Percentiles rank a stretch among this genome's conserved stretches.
Conservation (phyloP, 225 moss, liverwort and hornwort species). For the Antitrichia curtipendula region DNA sequence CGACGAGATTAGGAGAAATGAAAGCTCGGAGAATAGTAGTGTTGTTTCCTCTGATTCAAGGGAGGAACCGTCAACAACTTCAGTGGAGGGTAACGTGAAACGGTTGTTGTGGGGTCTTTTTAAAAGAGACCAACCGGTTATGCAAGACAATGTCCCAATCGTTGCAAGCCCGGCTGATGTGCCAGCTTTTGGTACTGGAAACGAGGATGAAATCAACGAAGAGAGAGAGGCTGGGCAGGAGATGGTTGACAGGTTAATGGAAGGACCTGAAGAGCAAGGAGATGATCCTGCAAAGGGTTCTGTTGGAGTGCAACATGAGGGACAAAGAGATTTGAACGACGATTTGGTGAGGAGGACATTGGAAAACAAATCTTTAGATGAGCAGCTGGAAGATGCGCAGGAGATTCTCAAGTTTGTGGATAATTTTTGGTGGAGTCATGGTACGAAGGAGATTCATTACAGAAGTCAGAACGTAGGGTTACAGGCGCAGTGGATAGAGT, state of each 20-base stretch:
- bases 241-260: neutral
- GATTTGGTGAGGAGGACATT: neutral
- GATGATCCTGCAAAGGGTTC: neutral
- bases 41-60: neutral
- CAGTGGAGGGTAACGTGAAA: neutral
- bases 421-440: conserved; percentile 58
- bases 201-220: neutral
- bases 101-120: conserved; percentile 18
- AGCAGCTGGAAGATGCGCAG: conserved; percentile 38
- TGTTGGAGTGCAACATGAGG: neutral
- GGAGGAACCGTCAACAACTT: neutral
- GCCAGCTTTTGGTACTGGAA: neutral
- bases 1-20: neutral
- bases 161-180: neutral
- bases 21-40: neutral
- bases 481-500: conserved; percentile 87
- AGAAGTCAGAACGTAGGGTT: conserved; percentile 64
- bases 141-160: neutral
- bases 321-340: neutral
- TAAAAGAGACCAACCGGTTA: neutral
- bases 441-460: conserved; percentile 89
- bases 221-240: neutral
- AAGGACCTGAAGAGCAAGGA: neutral
- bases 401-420: conserved; percentile 55
- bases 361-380: conserved; percentile 26